Percentiles rank a stretch among this genome's conserved stretches.
Conservation (phyloP, 75 land plant species). For the Picea glauca region DNA sequence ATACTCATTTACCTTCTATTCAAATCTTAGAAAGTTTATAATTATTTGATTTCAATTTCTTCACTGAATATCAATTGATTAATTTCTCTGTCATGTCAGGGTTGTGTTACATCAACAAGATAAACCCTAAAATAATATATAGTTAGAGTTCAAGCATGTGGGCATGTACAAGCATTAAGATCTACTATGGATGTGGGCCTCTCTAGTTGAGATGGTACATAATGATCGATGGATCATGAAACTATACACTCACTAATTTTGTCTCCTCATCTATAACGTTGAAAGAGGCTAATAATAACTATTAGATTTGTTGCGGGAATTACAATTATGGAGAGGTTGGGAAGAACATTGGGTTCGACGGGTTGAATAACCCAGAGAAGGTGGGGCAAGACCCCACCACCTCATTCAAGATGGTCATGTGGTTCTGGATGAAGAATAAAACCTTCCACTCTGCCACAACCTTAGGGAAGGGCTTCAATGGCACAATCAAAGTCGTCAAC, state of each 20-base stretch:
- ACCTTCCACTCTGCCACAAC: constrained; percentile 7
- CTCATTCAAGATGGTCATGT: constrained; percentile 62
- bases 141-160: neutral
- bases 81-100: neutral
- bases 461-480: too few relatives aligned
- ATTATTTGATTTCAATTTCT: too few relatives aligned
- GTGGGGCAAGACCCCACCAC: constrained; percentile 32
- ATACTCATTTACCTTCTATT: too few relatives aligned
- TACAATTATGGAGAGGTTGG: too few relatives aligned
- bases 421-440: constrained; percentile 51
- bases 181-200: constrained; percentile 6
- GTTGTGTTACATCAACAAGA: neutral
- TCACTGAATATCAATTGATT: too few relatives aligned
- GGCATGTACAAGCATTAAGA: neutral
- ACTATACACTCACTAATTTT: too few relatives aligned
- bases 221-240: too few relatives aligned
- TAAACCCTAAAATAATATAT: neutral
- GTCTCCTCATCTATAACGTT: too few relatives aligned
- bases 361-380: constrained; percentile 43
- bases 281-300: too few relatives aligned
- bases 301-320: neutral
- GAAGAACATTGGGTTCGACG: constrained; percentile 24
- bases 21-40: too few relatives aligned
- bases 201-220: constrained; percentile 1
- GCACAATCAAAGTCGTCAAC: too few relatives aligned